Evolutionary conservation across 2,329 filamentous ascomycete species (phyloP).

Genomic region (Arthroderma sp.): DNA sequence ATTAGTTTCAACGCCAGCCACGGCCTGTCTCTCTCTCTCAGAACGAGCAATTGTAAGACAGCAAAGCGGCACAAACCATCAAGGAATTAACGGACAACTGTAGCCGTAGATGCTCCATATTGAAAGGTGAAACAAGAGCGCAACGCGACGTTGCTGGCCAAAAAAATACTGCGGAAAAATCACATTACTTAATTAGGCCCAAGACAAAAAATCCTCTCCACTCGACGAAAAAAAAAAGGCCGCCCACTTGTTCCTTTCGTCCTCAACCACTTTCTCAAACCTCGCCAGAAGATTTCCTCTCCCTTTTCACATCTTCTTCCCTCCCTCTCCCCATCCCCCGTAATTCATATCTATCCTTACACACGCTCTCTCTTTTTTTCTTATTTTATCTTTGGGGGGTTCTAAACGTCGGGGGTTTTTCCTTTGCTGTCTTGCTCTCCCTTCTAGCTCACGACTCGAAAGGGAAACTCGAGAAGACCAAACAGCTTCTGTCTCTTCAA

Average conservation of each 20-base stretch:
- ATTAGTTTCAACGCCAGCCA: too few species aligned
- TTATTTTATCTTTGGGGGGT: conserved; percentile 5
- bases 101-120: too few species aligned
- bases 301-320: conserved; percentile 30
- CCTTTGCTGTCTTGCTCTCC: conserved; percentile 10
- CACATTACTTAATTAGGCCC: not conserved
- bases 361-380: conserved; percentile 15
- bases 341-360: conserved; percentile 14
- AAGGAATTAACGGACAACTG: too few species aligned
- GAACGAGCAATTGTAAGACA: too few species aligned
- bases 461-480: not conserved
- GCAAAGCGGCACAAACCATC: too few species aligned
- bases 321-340: conserved; percentile 4
- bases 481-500: not conserved
- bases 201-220: not conserved
- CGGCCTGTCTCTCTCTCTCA: not conserved
- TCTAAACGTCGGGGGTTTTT: not conserved
- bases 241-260: not conserved
- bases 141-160: too few species aligned
- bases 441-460: not conserved
- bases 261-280: not conserved
- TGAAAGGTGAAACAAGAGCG: too few species aligned
- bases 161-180: too few species aligned
- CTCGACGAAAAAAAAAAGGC: not conserved
- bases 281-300: conserved; percentile 39